Conservation (phyloP, 139 green algal species). For the Chlorella sp. region DNA sequence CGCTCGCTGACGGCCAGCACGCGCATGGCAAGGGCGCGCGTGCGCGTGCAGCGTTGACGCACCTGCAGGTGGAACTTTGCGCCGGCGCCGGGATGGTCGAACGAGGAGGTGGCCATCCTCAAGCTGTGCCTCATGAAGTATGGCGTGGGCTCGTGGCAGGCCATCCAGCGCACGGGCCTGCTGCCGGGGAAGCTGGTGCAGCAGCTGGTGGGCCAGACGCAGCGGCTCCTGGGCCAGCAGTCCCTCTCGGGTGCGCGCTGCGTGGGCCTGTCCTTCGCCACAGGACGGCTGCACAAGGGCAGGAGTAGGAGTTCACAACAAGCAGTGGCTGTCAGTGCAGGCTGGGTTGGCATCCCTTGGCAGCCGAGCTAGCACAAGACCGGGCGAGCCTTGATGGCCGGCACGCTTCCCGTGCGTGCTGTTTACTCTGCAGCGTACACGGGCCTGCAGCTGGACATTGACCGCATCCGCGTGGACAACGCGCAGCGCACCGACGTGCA, state of each 20-base stretch:
- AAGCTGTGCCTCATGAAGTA: slow-evolving; percentile 81
- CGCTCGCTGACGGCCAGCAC: too few relatives aligned
- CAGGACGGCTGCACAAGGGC: background rate
- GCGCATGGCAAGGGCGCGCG: background rate
- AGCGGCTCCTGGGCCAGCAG: slow-evolving; percentile 84
- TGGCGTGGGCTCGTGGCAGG: slow-evolving; percentile 77
- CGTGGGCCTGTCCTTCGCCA: background rate
- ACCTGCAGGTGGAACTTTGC: slow-evolving; percentile 94
- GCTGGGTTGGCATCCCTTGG: too few relatives aligned
- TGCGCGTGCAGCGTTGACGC: background rate
- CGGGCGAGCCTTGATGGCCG: too few relatives aligned
- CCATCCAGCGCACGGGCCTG: slow-evolving; percentile 75
- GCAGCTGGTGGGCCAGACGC: slow-evolving; percentile 85
- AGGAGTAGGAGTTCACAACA: too few relatives aligned
- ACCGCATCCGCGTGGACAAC: background rate
- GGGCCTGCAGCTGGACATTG: background rate
- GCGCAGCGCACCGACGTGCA: background rate
- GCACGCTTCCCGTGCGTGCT: too few relatives aligned
- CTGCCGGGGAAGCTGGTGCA: slow-evolving; percentile 76
- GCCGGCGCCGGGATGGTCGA: slow-evolving; percentile 79
- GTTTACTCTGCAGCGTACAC: background rate
- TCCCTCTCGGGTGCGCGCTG: slow-evolving; percentile 57
- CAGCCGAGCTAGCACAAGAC: too few relatives aligned
- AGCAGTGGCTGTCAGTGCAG: too few relatives aligned
- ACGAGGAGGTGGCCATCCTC: slow-evolving; percentile 72